Base-by-base conservation (phyloP, 257 asterid species). In the Solanum boliviense region DNA sequence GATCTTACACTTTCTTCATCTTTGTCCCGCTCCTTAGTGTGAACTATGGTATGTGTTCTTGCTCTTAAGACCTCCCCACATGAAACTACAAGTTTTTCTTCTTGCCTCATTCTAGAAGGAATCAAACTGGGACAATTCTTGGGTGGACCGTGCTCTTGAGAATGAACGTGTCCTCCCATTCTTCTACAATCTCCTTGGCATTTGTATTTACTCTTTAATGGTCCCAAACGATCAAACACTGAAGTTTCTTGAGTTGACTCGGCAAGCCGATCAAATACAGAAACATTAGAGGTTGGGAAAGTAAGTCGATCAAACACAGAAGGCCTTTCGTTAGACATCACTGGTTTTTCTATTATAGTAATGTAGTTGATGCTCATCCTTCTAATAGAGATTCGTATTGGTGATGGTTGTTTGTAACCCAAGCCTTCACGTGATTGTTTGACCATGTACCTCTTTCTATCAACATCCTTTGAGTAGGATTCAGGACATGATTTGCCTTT, bases 131-230 rank as follows among this genome's bases (percentile, higher is more conserved):
- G 5, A 6, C 1, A 68, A 13, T 68, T 27, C 21, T 68, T 6
- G 2, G 11, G 21, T 12, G 4, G 1, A 27, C 32, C 16, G 1
- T 27, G 5, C 11, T 27, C 5, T 68, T 27, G 8, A 27, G 2
- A 12, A n/a, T 65, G 4, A 65, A 11, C 4, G 0, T 0, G 1
- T 5, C 1, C 2, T 25, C 4, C 8, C 1, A 2, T 65, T 2
- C 4, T 65, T 65, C 8, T 12, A 65, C 15, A 5, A 12, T 65
- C 13, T 12, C 9, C 4, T 65, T 65, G 1, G 32, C 1, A 0
- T 5, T n/a, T n/a, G 18, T 2, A 5, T 25, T 25, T 5, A 2
- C 6, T 65, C 18, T n/a, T 65, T 0, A 25, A 2, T 5, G 18
- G 32, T 5, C 18, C 8, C 2, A 2, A 65, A n/a, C 0, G 4